Evolutionary conservation across 208 protist species (phyloP), one percentile per base, ranked within the genome.

Genomic region (Leishmania mexicana): DNA sequence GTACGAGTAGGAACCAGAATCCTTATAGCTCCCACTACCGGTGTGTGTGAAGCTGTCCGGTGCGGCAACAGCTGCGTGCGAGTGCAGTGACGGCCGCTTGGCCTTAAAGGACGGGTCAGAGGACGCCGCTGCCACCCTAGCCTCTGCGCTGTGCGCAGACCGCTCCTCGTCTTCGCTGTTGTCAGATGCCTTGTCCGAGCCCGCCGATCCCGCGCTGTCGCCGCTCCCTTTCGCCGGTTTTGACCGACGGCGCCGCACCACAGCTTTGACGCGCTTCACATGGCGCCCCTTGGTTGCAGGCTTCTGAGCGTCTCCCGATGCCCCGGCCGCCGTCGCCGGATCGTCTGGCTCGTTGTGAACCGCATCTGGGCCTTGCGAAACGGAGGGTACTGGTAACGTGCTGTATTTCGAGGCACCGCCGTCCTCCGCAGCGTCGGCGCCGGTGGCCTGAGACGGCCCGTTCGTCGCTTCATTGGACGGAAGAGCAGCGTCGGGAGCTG

Each of bases 1-100:
- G 75, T 88, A 81, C 10, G 81, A 75, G 77, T 79, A 82, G 6
- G 83, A 85, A 8, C 64, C 45, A 21, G 78, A 82, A 21, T 62
- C 83, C 53, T 38, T 85, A 74, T 78, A 78, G 38, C 70, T 81
- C 53, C 49, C 64, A 65, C 62, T 73, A 17, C 47, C 42, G 74
- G 73, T 82, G 51, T 58, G 58, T 74, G n/a, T 11, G 28, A 15
- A 8, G 54, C 71, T n/a, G 10, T 57, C 42, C 71, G n/a, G n/a
- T 28, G 28, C 71, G 40, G 38, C 57, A 62, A 21, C 74, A n/a
- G 38, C 57, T 7, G 24, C n/a, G 31, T 49, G 53, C 35, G 75
- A 65, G 21, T 7, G 74, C 31, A 35, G 35, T 57, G 38, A 35
- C 57, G 40, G 35, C 40, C 3, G 15, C 53, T 31, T 68, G 5